Conservation (phyloP, 805 yeast species). For the Lachancea meyersii region DNA sequence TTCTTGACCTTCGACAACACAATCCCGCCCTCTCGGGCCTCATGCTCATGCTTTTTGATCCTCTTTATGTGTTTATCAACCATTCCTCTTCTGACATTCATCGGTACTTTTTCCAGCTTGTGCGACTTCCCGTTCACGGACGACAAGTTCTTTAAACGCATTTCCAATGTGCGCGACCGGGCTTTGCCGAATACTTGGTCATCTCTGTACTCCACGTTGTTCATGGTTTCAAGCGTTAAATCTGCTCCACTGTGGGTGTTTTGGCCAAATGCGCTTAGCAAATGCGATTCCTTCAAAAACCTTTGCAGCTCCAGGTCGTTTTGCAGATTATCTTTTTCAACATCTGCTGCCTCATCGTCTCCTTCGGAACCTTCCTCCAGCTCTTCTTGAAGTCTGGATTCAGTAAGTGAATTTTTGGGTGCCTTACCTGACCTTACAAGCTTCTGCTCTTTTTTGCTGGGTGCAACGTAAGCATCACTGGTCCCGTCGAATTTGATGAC, state of each 20-base stretch:
- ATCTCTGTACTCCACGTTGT: slow-evolving; percentile 30
- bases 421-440: slow-evolving; percentile 57
- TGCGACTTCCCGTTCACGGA: slow-evolving; percentile 35
- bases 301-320: slow-evolving; percentile 71
- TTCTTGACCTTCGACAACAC: slow-evolving; percentile 65
- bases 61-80: slow-evolving; percentile 48
- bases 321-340: slow-evolving; percentile 49
- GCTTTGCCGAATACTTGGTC: slow-evolving; percentile 66
- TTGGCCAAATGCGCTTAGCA: slow-evolving; percentile 37
- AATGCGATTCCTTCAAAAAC: slow-evolving; percentile 65
- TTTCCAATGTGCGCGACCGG: slow-evolving; percentile 55
- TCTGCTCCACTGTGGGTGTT: slow-evolving; percentile 53
- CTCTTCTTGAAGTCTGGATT: slow-evolving; percentile 19
- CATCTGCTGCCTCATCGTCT: slow-evolving; percentile 26
- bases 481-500: slow-evolving; percentile 27
- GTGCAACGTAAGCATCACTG: slow-evolving; percentile 19
- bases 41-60: slow-evolving; percentile 54
- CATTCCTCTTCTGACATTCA: slow-evolving; percentile 84
- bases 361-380: slow-evolving; percentile 19
- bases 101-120: slow-evolving; percentile 75
- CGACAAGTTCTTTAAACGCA: slow-evolving; percentile 48
- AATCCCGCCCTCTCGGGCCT: slow-evolving; percentile 87
- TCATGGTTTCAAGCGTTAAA: slow-evolving; percentile 54
- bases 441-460: slow-evolving; percentile 46
- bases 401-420: slow-evolving; percentile 24